Conservation (phyloP, 331 rosid genomes). For the Stylosanthes scabra region DNA sequence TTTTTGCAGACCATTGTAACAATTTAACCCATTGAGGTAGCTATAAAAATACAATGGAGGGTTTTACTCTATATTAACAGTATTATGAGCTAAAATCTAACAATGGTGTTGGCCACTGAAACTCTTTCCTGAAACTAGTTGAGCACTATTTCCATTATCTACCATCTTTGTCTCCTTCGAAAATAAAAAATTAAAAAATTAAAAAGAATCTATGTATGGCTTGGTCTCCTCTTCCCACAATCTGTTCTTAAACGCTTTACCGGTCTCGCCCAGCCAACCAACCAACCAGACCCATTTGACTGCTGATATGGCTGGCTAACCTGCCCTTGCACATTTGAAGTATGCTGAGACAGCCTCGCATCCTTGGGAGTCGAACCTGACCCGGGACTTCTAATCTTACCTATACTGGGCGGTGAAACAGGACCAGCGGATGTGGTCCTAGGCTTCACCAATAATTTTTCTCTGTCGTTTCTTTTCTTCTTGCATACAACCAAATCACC, state of each 20-base stretch:
- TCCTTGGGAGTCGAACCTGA: constrained; percentile 62
- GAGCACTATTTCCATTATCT: constrained; percentile 36
- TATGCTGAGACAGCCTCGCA: constrained; percentile 51
- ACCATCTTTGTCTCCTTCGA: constrained; percentile 35
- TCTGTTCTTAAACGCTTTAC: constrained; percentile 89
- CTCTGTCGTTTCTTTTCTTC: constrained; percentile 94
- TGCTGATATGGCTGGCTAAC: constrained; percentile 57
- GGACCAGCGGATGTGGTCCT: constrained; percentile 72
- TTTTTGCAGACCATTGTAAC: constrained; percentile 26
- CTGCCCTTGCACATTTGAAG: constrained; percentile 47
- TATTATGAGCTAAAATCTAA: constrained; percentile 52
- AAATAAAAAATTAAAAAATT: neutral
- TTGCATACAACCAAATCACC: constrained; percentile 95
- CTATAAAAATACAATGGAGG: constrained; percentile 50
- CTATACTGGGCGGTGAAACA: constrained; percentile 69
- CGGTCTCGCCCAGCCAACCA: constrained; percentile 93
- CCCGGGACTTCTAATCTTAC: constrained; percentile 65
- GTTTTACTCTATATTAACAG: constrained; percentile 54
- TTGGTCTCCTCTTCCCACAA: constrained; percentile 93
- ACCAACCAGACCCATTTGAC: constrained; percentile 59
- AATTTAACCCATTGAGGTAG: constrained; percentile 43
- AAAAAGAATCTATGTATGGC: constrained; percentile 60
- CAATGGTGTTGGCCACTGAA: constrained; percentile 45
- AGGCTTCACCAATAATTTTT: constrained; percentile 62
- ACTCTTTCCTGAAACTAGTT: constrained; percentile 43